Base-by-base conservation (phyloP, 176 grass and related monocot genomes). In the Ananas comosus region DNA sequence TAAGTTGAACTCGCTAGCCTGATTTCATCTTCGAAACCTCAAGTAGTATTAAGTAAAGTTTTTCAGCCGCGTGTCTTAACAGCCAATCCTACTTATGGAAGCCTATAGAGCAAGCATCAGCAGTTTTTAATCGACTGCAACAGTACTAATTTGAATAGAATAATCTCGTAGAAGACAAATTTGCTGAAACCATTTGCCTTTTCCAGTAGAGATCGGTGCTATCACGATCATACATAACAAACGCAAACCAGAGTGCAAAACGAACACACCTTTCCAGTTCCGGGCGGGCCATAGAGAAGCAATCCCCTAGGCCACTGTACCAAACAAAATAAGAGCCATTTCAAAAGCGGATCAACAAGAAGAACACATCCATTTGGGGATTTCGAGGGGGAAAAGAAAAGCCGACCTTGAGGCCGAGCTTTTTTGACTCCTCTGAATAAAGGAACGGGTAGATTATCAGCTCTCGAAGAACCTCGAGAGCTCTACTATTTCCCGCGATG, bases 251-350 rank as follows among this genome's bases (percentile, higher is more conserved):
- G 49, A 52, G n/a, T 14, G 23, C 47, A 76, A 16, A 53, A 76
- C 12, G n/a, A 42, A 42, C 10, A 21, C 74, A 92, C 93, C 93
- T 97, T 97, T 80, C 93, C 93, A 0, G 93, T 92, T 33, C 93
- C 93, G 5, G 89, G 89, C 1, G 86, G 86, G 5, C 93, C 93
- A 69, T 92, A 78, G 68, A 97, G 89, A 79, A 97, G 84, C 76
- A 97, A 85, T 16, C 93, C 93, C 88, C 82, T 90, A 13, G 86
- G 89, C 83, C 83, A 92, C 86, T 97, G 79, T 42, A 42, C 33
- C 33, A 42, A 42, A 42, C 48, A 72, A 21, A 76, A 71, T 2
- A n/a, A 63, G 78, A 78, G 63, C 7, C 9, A 9, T 50, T 13
- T 23, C 48, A n/a, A 4, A 48, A 68, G 67, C 53, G 52, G 13